phyloP scores from a whole-genome alignment of 2,329 filamentous ascomycete species.

The Cryoendolithus antarcticus region DNA sequence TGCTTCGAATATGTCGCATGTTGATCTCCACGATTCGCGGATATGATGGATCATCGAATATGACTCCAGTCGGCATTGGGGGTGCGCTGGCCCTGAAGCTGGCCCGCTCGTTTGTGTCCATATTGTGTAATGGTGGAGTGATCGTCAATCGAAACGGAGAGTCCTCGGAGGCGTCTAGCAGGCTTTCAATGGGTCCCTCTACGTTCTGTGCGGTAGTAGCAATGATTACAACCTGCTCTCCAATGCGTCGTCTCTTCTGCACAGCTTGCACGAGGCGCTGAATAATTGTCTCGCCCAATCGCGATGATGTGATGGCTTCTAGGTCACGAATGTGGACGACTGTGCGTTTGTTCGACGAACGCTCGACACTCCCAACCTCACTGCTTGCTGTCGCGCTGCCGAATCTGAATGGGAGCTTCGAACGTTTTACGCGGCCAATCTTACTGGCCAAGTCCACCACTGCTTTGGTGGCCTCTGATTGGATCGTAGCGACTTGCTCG shows the following conservation, averaged over 20 bases:
- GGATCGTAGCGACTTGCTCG: too few species aligned
- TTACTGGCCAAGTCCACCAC: too few species aligned
- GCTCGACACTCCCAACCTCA: too few species aligned
- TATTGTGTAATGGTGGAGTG: slow-evolving; percentile 36
- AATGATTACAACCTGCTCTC: slow-evolving; percentile 61
- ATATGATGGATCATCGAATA: slow-evolving; percentile 9
- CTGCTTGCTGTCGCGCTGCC: too few species aligned
- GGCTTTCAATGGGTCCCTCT: slow-evolving; percentile 6
- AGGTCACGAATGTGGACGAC: slow-evolving; percentile 68
- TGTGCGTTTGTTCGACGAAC: slow-evolving; percentile 21
- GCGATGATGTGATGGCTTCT: slow-evolving; percentile 59
- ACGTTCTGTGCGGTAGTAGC: slow-evolving; percentile 55
- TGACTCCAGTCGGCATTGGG: slow-evolving; percentile 2
- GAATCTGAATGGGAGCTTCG: too few species aligned
- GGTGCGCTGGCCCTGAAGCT: slow-evolving; percentile 4
- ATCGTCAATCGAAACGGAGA: slow-evolving; percentile 41
- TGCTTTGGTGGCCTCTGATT: too few species aligned
- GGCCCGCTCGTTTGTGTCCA: slow-evolving; percentile 9
- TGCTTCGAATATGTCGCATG: slow-evolving; percentile 50
- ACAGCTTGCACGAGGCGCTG: slow-evolving; percentile 58
- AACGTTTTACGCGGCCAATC: too few species aligned
- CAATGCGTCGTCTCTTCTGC: slow-evolving; percentile 57
- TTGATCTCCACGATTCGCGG: slow-evolving; percentile 41
- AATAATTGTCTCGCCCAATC: slow-evolving; percentile 58
- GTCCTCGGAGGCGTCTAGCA: slow-evolving; percentile 35